Evolutionary conservation across 805 yeast species (phyloP).

Genomic region (Zygosaccharomyces pseudorouxii): DNA sequence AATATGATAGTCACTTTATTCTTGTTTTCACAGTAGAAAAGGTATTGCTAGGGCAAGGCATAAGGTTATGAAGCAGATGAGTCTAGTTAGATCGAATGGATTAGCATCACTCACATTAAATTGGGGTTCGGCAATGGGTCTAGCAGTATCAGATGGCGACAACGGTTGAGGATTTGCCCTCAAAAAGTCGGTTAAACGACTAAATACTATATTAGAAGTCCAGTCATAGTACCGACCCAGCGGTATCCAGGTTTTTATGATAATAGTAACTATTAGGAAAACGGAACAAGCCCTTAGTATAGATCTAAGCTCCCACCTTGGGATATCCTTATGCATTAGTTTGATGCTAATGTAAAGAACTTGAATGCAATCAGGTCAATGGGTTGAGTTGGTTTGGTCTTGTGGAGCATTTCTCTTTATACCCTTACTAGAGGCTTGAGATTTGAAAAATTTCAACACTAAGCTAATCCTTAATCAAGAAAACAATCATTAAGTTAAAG

Average conservation of each 20-base stretch:
- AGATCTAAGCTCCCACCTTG: neutral
- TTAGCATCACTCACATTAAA: constrained; percentile 27
- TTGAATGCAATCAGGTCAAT: too few relatives aligned
- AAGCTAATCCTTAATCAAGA: neutral
- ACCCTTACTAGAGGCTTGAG: neutral
- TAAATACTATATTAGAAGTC: neutral
- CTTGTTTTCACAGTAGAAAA: constrained; percentile 5
- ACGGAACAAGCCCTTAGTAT: neutral
- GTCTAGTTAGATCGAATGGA: constrained; percentile 18
- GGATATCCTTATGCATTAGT: neutral
- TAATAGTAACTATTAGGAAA: neutral
- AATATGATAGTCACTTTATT: neutral
- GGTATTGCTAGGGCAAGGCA: constrained; percentile 14
- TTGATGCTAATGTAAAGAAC: neutral
- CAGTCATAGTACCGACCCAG: neutral
- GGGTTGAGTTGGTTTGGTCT: too few relatives aligned
- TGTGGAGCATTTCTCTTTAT: neutral
- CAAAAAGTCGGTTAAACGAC: neutral
- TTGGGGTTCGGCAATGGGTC: constrained; percentile 13
- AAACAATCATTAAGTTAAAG: neutral
- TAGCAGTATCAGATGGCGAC: neutral
- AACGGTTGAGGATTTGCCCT: neutral
- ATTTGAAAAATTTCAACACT: constrained; percentile 2
- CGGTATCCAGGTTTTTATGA: constrained; percentile 1
- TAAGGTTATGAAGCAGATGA: constrained; percentile 14